Base-by-base conservation (phyloP, 768 basidiomycete species). In the Kwoniella heveanensis region DNA sequence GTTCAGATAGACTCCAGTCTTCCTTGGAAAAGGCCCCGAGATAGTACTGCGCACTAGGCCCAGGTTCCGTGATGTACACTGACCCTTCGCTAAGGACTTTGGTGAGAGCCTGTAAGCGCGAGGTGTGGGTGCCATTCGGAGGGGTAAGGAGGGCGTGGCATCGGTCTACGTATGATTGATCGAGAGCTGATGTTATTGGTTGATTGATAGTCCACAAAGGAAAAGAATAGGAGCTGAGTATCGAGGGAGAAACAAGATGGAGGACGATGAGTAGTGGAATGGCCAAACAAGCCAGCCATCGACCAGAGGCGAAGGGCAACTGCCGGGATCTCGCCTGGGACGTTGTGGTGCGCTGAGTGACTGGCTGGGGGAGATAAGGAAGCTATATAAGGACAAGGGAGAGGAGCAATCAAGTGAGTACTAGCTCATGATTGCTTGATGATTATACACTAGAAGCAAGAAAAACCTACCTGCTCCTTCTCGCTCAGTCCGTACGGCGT, bases 51-150 rank as follows among this genome's bases (percentile, higher is more conserved):
- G 87, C 86, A 60, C 83, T 88, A 15, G 89, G 85, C 0, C 89
- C 86, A 25, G 92, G 90, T 75, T 93, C 91, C 6, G 88, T 85
- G 32, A 93, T 85, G 76, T 90, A 92, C 13, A 26, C 54, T 17
- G 49, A 27, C 15, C 24, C 26, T 7, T 44, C 10, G 5, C 51
- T 29, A 2, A 68, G 62, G 0, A 51, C 56, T 13, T 44, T 21
- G 17, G 60, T 54, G 10, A 72, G 50, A 10, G 50, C 25, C 5
- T 62, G 30, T 15, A 73, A 56, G 9, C 71, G 71, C 24, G 37
- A 36, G 24, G 54, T 59, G 27, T 63, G 57, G 5, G 64, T 70
- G 4, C 37, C 51, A 1, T 44, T 0, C 27, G 60, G 37, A 13
- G 71, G 61, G 0, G 29, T 3, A 6, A 70, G 57, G 13, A 70